Evolutionary conservation across 768 basidiomycete genomes (phyloP).

Genomic region (Rhizopogon vulgaris): DNA sequence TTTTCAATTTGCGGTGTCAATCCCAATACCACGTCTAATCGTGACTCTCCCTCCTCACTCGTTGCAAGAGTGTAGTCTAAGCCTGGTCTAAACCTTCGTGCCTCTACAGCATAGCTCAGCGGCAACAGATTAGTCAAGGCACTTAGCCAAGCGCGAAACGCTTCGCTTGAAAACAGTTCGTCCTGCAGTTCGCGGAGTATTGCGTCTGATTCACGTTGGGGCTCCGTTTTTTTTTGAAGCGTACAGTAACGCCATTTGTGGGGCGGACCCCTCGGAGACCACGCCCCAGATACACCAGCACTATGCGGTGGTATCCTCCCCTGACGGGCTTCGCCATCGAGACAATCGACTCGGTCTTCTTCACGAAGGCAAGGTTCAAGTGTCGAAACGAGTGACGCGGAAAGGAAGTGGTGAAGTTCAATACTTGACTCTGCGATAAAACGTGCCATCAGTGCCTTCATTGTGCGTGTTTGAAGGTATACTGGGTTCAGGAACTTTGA

Average conservation of each 20-base stretch:
- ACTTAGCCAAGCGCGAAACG: conserved; percentile 90
- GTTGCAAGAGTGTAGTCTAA: conserved; percentile 94
- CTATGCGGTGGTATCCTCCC: conserved; percentile 59
- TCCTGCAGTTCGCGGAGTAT: conserved; percentile 49
- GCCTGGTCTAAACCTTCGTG: conserved; percentile 85
- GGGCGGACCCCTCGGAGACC: conserved; percentile 80
- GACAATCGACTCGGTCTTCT: conserved; percentile 58
- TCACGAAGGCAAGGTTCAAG: conserved; percentile 63
- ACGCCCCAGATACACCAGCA: conserved; percentile 53
- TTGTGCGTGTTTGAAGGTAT: conserved; percentile 78
- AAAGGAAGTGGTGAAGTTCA: conserved; percentile 84
- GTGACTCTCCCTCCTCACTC: conserved; percentile 72
- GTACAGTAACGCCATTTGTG: conserved; percentile 92
- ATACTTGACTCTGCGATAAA: conserved; percentile 86
- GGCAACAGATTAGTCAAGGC: conserved; percentile 69
- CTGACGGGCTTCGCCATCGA: conserved; percentile 43
- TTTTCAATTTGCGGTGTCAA: conserved; percentile 60
- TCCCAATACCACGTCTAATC: conserved; percentile 82
- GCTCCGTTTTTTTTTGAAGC: conserved; percentile 31
- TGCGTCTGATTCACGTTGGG: neutral
- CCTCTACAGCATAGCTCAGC: conserved; percentile 66
- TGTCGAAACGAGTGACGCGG: conserved; percentile 54
- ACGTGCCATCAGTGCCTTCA: conserved; percentile 70
- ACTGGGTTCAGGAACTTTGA: conserved; percentile 82
- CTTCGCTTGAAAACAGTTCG: conserved; percentile 67